Conservation (phyloP, 2,329 filamentous ascomycete species). For the Lithohypha guttulata region DNA sequence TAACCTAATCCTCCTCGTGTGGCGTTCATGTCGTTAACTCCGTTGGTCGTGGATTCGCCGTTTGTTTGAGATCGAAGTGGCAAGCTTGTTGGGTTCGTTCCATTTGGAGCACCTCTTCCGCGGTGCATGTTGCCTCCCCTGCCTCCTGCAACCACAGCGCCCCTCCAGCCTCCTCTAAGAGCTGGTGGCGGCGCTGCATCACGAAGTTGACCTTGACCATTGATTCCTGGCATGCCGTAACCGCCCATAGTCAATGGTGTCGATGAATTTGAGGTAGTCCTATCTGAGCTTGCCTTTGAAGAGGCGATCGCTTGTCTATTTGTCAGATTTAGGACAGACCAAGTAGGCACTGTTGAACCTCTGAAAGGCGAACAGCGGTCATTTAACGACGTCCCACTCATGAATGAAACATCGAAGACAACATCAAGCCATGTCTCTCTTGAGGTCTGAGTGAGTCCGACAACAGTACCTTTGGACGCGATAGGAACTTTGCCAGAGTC, state of each 20-base stretch:
- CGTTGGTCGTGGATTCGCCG: slow-evolving; percentile 10
- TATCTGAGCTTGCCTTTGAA: slow-evolving; percentile 31
- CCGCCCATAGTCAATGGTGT: slow-evolving; percentile 44
- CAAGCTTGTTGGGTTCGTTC: slow-evolving; percentile 12
- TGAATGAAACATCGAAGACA: slow-evolving; percentile 88
- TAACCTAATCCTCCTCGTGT: slow-evolving; percentile 12
- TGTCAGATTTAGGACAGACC: slow-evolving; percentile 80
- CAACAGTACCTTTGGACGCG: slow-evolving; percentile 81
- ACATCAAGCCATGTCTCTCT: slow-evolving; percentile 76
- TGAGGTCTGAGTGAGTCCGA: slow-evolving; percentile 81
- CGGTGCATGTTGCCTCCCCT: slow-evolving; percentile 11
- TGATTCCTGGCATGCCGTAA: slow-evolving; percentile 48
- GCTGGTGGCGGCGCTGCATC: slow-evolving; percentile 46
- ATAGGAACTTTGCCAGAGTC: slow-evolving; percentile 93
- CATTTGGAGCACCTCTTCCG: slow-evolving; percentile 25
- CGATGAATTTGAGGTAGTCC: slow-evolving; percentile 43
- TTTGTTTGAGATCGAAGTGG: slow-evolving; percentile 16
- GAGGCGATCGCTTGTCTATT: slow-evolving; percentile 65
- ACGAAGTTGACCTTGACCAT: slow-evolving; percentile 50
- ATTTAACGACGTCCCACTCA: slow-evolving; percentile 88
- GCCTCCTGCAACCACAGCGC: slow-evolving; percentile 35
- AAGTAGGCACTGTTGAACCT: slow-evolving; percentile 78
- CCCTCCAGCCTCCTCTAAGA: slow-evolving; percentile 48
- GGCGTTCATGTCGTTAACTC: slow-evolving; percentile 9
- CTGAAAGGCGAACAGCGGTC: slow-evolving; percentile 88